Evolutionary conservation across 148 eudicot species (phyloP), one percentile per base, ranked within the genome.

Genomic region (Rhododendron griersonianum): DNA sequence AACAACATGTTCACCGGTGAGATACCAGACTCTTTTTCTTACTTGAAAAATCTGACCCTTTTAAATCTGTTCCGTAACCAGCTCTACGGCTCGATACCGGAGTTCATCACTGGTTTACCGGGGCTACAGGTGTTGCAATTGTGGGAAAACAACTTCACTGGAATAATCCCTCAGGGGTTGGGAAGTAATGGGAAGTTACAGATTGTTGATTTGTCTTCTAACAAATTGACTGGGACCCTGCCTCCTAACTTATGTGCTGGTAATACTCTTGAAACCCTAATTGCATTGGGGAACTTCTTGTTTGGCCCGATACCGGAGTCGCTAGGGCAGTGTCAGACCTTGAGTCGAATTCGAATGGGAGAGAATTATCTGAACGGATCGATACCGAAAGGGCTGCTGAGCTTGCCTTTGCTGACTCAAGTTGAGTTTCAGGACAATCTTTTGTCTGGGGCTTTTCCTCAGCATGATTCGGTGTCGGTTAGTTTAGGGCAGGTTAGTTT

Each of bases 121-220:
- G 89, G 90, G 77, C 67, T 95, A 0, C 93, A 97, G 81, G 99
- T 97, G 57, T 87, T 97, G 59, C 98, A 97, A 84, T 86, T 97
- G 0, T 97, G 99, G 99, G 98, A 95, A 63, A 97, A 97, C 65
- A 97, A 97, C 67, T 95, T 97, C 83, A 97, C 99, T 21, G 98
- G 96, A 18, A 93, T 88, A 73, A 91, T 95, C 0, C 99, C 99
- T 0, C 84, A 86, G 28, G 88, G 84, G 74, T 83, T 97, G 75
- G 99, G 99, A 1, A 85, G 44, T 23, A 97, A 94, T 65, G 94
- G 94, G 5, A 91, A 85, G 51, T 85, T 97, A 18, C 91, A 86
- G 53, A 83, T 91, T 61, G 87, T 97, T 5, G 99, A 97, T 93
- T 91, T 97, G 28, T 94, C 98, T 1, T 97, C 99, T 1, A 97